phyloP scores from a whole-genome alignment of 345 rosid genomes.

The Citrus inodora region DNA sequence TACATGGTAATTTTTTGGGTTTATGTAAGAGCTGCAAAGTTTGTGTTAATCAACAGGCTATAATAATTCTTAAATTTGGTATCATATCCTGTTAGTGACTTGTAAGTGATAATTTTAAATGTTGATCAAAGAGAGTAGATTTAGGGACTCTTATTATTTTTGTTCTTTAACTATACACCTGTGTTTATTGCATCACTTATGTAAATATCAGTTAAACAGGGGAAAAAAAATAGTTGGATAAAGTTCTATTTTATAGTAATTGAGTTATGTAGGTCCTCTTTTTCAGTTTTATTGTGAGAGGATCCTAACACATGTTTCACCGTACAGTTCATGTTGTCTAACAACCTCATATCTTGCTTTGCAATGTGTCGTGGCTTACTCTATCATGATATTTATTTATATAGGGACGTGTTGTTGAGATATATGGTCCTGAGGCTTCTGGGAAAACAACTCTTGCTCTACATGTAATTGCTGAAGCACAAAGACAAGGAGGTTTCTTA shows the following conservation, averaged over 20 bases:
- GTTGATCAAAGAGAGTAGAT: not conserved
- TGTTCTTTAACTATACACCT: not conserved
- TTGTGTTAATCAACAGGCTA: not conserved
- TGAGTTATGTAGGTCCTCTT: not conserved
- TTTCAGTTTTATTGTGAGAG: not conserved
- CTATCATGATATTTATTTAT: conserved; percentile 2
- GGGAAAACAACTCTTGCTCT: conserved; percentile 97
- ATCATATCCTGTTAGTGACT: not conserved
- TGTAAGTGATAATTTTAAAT: not conserved
- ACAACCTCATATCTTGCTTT: not conserved
- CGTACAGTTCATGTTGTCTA: not conserved
- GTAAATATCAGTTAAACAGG: not conserved
- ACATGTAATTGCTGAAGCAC: conserved; percentile 97
- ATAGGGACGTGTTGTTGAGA: conserved; percentile 97
- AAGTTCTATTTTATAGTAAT: not conserved
- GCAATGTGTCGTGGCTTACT: conserved; percentile 12
- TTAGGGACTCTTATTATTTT: not conserved
- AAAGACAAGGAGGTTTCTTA: conserved; percentile 84
- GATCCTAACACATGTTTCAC: not conserved
- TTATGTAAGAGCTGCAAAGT: not conserved
- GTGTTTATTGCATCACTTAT: not conserved
- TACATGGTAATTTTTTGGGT: conserved; percentile 9
- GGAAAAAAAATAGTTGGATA: not conserved
- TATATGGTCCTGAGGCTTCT: conserved; percentile 99
- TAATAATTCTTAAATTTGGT: not conserved